Percentiles rank a stretch among this genome's conserved stretches.
Conservation (phyloP, 2,329 filamentous ascomycete genomes). For the Colletotrichum horii region DNA sequence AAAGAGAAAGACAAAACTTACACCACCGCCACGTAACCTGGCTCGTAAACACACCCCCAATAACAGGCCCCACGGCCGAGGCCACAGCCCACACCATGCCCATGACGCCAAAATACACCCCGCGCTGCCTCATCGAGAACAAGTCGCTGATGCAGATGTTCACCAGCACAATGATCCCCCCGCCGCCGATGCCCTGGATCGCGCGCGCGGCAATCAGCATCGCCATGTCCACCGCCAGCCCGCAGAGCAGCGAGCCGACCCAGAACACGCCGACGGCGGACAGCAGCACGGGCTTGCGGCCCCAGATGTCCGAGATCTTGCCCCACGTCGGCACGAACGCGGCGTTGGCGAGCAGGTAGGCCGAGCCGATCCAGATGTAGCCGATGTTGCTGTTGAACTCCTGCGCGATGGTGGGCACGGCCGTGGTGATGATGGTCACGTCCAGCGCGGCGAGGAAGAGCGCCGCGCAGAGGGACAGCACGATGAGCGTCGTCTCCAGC, state of each 20-base stretch:
- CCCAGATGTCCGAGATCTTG: constrained; percentile 63
- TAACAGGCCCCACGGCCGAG: constrained; percentile 66
- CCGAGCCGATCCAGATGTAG: constrained; percentile 80
- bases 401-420: constrained; percentile 63
- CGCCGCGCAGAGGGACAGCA: constrained; percentile 23
- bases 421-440: constrained; percentile 64
- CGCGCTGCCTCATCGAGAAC: constrained; percentile 51
- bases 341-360: constrained; percentile 74
- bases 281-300: constrained; percentile 58
- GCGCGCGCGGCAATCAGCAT: constrained; percentile 53
- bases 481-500: constrained; percentile 34
- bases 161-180: constrained; percentile 56
- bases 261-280: constrained; percentile 55
- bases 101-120: constrained; percentile 66
- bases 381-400: constrained; percentile 67
- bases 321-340: constrained; percentile 76
- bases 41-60: constrained; percentile 69
- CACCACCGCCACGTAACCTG: constrained; percentile 67
- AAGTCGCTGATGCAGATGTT: constrained; percentile 60
- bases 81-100: constrained; percentile 72
- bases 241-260: constrained; percentile 54
- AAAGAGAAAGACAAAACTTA: fast-evolving
- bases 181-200: constrained; percentile 57
- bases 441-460: constrained; percentile 54
- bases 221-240: constrained; percentile 46